phyloP scores from a whole-genome alignment of 1,284 basidiomycete genomes.

The Coriolopsis trogii region DNA sequence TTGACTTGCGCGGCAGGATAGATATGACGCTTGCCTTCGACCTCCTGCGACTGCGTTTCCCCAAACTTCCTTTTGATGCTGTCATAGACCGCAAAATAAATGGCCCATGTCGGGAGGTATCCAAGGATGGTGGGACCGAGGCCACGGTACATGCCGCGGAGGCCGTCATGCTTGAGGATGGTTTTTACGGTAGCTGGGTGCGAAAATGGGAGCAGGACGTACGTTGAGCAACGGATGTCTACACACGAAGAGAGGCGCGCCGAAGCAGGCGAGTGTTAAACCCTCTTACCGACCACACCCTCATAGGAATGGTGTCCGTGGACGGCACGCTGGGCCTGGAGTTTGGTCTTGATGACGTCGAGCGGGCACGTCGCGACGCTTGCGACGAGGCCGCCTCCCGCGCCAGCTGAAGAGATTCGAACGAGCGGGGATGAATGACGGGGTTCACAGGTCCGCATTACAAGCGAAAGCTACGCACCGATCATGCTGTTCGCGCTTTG shows the following conservation, averaged over 20 bases:
- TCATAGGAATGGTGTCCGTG: constrained; percentile 72
- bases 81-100: constrained; percentile 98
- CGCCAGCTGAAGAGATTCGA: constrained; percentile 61
- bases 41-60: constrained; percentile 53
- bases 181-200: constrained; percentile 67
- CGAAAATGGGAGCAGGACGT: constrained; percentile 21
- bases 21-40: constrained; percentile 40
- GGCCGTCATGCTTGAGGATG: constrained; percentile 75
- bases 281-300: constrained; percentile 71
- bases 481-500: constrained; percentile 78
- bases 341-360: constrained; percentile 96
- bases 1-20: constrained; percentile 83
- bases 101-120: constrained; percentile 97
- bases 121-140: constrained; percentile 94
- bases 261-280: constrained; percentile 26
- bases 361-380: constrained; percentile 96
- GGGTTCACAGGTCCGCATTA: constrained; percentile 8
- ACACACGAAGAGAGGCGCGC: constrained; percentile 16
- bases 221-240: constrained; percentile 29
- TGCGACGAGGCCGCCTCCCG: constrained; percentile 87
- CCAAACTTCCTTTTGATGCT: constrained; percentile 86
- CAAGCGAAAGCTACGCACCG: constrained; percentile 41
- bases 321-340: constrained; percentile 86
- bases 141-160: constrained; percentile 90
- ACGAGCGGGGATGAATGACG: constrained; percentile 10